phyloP scores from a whole-genome alignment of 169 alveolate species.

The Theileria parva region DNA sequence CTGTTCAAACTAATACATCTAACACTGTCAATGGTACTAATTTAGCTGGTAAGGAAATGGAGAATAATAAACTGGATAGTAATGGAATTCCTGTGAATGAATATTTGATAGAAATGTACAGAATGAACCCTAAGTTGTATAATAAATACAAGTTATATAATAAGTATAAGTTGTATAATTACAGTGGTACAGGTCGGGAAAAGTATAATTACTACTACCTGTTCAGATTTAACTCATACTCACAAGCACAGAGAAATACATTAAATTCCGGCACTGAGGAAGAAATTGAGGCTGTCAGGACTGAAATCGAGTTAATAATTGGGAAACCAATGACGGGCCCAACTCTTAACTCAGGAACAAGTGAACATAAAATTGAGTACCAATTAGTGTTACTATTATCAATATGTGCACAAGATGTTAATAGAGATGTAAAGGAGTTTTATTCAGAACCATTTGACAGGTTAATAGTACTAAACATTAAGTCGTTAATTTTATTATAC shows the following conservation, averaged over 20 bases:
- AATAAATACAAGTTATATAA: slow-evolving; percentile 4
- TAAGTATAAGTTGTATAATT: not conserved
- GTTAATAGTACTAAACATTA: slow-evolving; percentile 39
- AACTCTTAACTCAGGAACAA: slow-evolving; percentile 39
- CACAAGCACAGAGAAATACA: not conserved
- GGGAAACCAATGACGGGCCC: slow-evolving; percentile 27
- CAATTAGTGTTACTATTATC: slow-evolving; percentile 46
- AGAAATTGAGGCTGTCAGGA: slow-evolving; percentile 19
- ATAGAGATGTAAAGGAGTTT: slow-evolving; percentile 61
- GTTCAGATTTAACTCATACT: not conserved
- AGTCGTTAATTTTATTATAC: slow-evolving; percentile 48
- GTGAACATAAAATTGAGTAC: slow-evolving; percentile 36
- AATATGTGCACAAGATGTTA: slow-evolving; percentile 35
- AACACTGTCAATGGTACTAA: not conserved
- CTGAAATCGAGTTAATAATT: slow-evolving; percentile 40
- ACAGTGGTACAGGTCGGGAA: not conserved
- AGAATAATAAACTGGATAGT: not conserved
- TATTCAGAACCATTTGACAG: slow-evolving; percentile 43
- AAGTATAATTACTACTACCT: slow-evolving; percentile 4
- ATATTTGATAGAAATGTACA: slow-evolving; percentile 34
- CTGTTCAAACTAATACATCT: not conserved
- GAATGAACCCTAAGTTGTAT: slow-evolving; percentile 59
- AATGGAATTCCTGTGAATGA: slow-evolving; percentile 11
- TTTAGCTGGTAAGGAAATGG: not conserved
- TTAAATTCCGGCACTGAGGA: not conserved